Evolutionary conservation across 257 asterid species (phyloP).

Genomic region (Ilex asprella): DNA sequence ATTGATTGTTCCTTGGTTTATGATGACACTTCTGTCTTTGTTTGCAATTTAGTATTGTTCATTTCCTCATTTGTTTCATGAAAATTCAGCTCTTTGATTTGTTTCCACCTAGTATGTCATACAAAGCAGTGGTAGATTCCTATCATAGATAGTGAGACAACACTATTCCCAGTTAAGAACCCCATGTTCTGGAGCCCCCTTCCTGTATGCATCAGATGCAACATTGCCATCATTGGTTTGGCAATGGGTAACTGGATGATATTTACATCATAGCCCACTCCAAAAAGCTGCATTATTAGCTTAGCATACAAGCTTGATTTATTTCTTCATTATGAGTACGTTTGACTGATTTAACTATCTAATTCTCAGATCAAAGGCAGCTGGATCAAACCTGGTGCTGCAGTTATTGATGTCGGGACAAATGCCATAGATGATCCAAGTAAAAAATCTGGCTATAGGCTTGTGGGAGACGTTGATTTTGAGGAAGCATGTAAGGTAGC

Average conservation of each 20-base stretch:
- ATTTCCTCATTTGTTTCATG: not conserved
- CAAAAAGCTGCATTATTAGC: too few species aligned
- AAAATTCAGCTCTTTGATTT: not conserved
- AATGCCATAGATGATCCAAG: constrained; percentile 77
- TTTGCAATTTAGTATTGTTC: not conserved
- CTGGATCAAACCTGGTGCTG: constrained; percentile 99
- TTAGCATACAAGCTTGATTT: too few species aligned
- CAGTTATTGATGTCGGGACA: constrained; percentile 93
- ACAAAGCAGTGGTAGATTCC: too few species aligned
- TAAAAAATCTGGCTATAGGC: constrained; percentile 80
- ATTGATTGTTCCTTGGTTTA: not conserved
- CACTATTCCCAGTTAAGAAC: too few species aligned
- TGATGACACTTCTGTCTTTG: not conserved
- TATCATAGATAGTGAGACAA: too few species aligned
- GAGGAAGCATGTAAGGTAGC: constrained; percentile 78
- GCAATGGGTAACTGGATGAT: too few species aligned
- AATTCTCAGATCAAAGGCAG: constrained; percentile 74
- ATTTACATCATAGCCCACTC: too few species aligned
- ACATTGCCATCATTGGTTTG: too few species aligned
- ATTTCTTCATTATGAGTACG: too few species aligned
- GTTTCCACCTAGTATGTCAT: not conserved
- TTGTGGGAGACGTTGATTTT: constrained; percentile 89
- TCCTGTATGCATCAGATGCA: too few species aligned
- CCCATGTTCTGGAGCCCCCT: too few species aligned
- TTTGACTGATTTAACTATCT: not conserved